phyloP scores from a whole-genome alignment of 1,284 basidiomycete genomes.

The Boletus sp. region DNA sequence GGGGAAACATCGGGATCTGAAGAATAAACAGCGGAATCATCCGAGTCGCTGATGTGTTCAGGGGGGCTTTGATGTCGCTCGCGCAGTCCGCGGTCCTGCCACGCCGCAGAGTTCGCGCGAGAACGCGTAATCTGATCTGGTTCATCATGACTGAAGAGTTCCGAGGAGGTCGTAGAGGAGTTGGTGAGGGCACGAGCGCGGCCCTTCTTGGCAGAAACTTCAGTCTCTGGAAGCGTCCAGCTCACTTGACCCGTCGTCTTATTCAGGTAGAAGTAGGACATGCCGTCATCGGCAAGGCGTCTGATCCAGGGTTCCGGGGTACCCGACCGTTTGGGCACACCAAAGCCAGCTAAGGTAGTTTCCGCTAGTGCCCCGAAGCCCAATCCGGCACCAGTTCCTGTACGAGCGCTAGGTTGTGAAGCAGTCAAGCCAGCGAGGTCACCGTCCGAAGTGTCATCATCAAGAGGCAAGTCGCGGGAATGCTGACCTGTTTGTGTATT shows the following conservation, averaged over 20 bases:
- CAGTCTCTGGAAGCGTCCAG: conserved; percentile 59
- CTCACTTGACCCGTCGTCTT: conserved; percentile 61
- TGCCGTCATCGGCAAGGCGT: conserved; percentile 80
- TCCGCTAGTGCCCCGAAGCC: conserved; percentile 37
- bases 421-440: conserved; percentile 55
- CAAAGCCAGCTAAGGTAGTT: conserved; percentile 48
- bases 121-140: conserved; percentile 27
- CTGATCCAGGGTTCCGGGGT: conserved; percentile 79
- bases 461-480: conserved; percentile 79
- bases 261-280: conserved; percentile 79
- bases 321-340: conserved; percentile 50
- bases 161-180: conserved; percentile 34
- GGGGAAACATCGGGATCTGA: conserved; percentile 38
- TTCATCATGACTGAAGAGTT: conserved; percentile 26
- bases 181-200: conserved; percentile 32
- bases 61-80: conserved; percentile 34
- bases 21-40: conserved; percentile 73
- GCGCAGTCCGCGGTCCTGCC: conserved; percentile 20
- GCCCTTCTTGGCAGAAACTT: conserved; percentile 20
- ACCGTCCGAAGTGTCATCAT: conserved; percentile 58
- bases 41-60: conserved; percentile 63
- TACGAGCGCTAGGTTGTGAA: conserved; percentile 52
- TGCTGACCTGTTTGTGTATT: conserved; percentile 89
- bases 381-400: conserved; percentile 49
- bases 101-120: conserved; percentile 35